Evolutionary conservation across 179 eudicot species (phyloP).

Genomic region (Spinacia oleracea): DNA sequence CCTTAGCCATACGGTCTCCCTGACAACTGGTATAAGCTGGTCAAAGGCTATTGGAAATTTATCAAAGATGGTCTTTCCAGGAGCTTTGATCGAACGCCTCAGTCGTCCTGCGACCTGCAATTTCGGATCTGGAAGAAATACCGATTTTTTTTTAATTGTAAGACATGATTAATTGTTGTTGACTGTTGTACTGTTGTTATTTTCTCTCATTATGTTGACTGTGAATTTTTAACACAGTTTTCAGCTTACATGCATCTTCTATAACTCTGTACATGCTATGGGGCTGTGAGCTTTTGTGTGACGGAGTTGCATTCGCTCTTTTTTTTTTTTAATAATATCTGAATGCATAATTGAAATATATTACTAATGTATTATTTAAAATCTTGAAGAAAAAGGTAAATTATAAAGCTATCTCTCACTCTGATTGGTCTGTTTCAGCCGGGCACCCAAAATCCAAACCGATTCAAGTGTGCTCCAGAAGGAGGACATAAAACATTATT

Average conservation of each 20-base stretch:
- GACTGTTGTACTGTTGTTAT: neutral
- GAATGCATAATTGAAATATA: neutral
- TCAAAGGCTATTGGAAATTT: no score
- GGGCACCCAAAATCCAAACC: slow-evolving; percentile 83
- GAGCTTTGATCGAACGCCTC: no score
- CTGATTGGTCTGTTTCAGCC: slow-evolving; percentile 43
- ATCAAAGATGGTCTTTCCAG: no score
- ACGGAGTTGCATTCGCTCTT: neutral
- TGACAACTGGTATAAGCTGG: no score
- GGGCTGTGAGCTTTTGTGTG: neutral
- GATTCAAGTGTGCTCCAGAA: slow-evolving; percentile 74
- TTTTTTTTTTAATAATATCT: neutral
- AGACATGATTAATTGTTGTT: no score
- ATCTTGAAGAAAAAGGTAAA: neutral
- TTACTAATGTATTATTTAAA: neutral
- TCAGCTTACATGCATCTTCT: neutral
- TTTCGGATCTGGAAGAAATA: no score
- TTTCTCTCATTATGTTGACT: neutral
- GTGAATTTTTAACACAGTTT: neutral
- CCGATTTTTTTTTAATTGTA: no score
- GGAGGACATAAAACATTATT: slow-evolving; percentile 91
- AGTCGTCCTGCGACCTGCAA: no score
- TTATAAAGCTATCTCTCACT: slow-evolving; percentile 3
- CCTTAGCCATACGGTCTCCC: no score
- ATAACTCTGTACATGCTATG: neutral